Conservation (phyloP, 2,329 filamentous ascomycete genomes). For the Penicillium sp. region DNA sequence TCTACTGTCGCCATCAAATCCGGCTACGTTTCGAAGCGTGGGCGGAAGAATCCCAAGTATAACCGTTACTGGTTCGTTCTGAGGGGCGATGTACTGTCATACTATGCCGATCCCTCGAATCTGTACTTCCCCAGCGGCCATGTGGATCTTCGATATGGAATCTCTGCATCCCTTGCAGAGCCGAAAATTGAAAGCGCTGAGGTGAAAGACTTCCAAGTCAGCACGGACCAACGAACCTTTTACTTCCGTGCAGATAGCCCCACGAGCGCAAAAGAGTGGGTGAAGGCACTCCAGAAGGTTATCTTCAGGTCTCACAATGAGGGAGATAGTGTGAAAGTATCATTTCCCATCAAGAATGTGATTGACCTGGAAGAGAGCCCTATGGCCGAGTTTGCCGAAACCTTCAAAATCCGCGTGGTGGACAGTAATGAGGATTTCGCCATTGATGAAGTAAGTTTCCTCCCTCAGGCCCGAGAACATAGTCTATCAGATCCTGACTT, state of each 20-base stretch:
- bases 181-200: conserved; percentile 69
- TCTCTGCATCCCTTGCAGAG: conserved; percentile 77
- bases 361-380: conserved; percentile 91
- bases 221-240: conserved; percentile 79
- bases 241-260: conserved; percentile 86
- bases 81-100: conserved; percentile 88
- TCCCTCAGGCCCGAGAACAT: not conserved
- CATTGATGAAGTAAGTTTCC: conserved; percentile 73
- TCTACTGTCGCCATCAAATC: conserved; percentile 77
- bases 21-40: conserved; percentile 83
- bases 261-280: conserved; percentile 92
- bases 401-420: conserved; percentile 83
- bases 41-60: conserved; percentile 83
- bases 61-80: conserved; percentile 90
- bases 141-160: conserved; percentile 88
- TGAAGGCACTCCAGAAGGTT: conserved; percentile 87
- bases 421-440: conserved; percentile 94
- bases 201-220: conserved; percentile 72
- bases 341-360: conserved; percentile 81
- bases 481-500: conserved; percentile 12
- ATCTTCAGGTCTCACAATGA: conserved; percentile 96
- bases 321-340: conserved; percentile 95
- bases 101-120: conserved; percentile 80
- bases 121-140: conserved; percentile 90
- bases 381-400: conserved; percentile 88